Percentiles rank a stretch among this genome's conserved stretches.
Evolutionary conservation across 805 yeast genomes (phyloP).

Genomic region (Candida manassasensis): DNA sequence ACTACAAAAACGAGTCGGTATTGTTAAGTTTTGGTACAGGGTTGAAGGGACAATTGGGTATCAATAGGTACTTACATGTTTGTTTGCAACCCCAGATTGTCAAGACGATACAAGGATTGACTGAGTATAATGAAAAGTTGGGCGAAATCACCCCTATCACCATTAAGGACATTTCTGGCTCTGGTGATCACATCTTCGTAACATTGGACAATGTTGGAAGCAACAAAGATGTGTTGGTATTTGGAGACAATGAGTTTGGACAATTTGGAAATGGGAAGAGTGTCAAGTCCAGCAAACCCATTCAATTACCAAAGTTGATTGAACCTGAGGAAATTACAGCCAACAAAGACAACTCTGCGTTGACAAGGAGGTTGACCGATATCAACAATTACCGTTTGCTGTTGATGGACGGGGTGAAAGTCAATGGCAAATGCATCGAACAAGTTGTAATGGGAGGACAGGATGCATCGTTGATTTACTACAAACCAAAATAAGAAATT

Average conservation of each 20-base stretch:
- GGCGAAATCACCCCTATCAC: constrained; percentile 41
- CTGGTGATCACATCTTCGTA: constrained; percentile 61
- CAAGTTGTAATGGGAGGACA: constrained; percentile 64
- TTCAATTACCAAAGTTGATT: constrained; percentile 48
- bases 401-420: constrained; percentile 25
- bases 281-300: constrained; percentile 53
- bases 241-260: constrained; percentile 84
- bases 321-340: constrained; percentile 45
- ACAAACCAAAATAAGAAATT: constrained; percentile 32
- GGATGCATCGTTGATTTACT: constrained; percentile 58
- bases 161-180: constrained; percentile 52
- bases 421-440: constrained; percentile 30
- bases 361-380: constrained; percentile 23
- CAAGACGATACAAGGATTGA: constrained; percentile 41
- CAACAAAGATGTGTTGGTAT: constrained; percentile 55
- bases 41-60: constrained; percentile 79
- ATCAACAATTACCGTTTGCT: constrained; percentile 42
- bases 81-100: constrained; percentile 63
- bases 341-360: constrained; percentile 7
- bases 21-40: constrained; percentile 79
- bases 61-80: constrained; percentile 69
- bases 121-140: constrained; percentile 50
- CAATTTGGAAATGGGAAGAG: constrained; percentile 83
- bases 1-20: constrained; percentile 17
- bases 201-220: constrained; percentile 45